These are phyloP conservation scores for Rosa multiflora DNA, from an alignment of 306 rosid species.

Conservation along the genomic window DNA sequence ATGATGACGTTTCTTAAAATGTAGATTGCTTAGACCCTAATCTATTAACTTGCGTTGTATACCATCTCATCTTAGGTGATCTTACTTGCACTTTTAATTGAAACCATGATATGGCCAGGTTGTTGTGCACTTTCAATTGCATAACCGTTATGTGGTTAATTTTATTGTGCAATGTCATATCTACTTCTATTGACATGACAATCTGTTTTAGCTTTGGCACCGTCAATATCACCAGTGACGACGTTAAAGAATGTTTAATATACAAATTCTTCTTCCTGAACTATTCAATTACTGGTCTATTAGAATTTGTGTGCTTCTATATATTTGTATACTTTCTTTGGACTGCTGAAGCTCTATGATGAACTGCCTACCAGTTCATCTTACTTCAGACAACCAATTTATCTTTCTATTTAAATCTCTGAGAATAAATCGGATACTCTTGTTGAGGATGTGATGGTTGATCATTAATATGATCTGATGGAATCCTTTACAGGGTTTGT, in stretches of 20 bases:
- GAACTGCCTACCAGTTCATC: background rate
- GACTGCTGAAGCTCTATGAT: conserved; percentile 5
- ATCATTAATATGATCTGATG: conserved; percentile 26
- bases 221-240: background rate
- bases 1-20: background rate
- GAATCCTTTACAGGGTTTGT: conserved; percentile 67
- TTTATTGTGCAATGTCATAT: background rate
- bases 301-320: background rate
- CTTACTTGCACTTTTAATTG: background rate
- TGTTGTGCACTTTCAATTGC: background rate
- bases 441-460: conserved; percentile 11
- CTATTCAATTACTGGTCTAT: background rate
- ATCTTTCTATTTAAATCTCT: background rate
- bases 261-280: background rate
- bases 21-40: background rate
- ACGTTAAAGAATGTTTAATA: background rate
- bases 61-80: background rate
- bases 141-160: background rate
- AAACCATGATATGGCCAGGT: background rate
- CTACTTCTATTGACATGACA: background rate
- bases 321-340: background rate
- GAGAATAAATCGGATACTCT: background rate
- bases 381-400: background rate
- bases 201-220: background rate
- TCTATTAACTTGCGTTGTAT: background rate